A percentile compares a stretch with the other conserved stretches of the same genome.
phyloP scores from a whole-genome alignment of 345 rosid genomes.

The Theobroma cacao region DNA sequence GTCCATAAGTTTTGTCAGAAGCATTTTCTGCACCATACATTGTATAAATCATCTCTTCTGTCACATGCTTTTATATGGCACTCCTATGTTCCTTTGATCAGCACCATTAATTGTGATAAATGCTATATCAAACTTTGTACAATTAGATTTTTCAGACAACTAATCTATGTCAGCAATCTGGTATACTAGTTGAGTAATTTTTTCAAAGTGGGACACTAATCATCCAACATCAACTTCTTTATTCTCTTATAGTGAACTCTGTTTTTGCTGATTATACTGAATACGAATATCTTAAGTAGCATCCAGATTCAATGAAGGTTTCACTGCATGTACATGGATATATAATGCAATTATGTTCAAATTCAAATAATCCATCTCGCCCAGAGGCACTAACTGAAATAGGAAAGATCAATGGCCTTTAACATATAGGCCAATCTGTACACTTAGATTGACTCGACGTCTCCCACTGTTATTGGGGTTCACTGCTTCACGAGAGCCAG shows the following conservation, averaged over 20 bases:
- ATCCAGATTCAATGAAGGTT: no score
- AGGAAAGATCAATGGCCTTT: no score
- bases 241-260: slow-evolving; percentile 76
- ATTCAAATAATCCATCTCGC: not conserved
- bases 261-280: slow-evolving; percentile 7
- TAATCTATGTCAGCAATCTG: not conserved
- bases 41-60: not conserved
- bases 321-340: no score
- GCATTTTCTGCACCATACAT: not conserved
- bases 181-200: not conserved
- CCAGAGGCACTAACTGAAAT: not conserved
- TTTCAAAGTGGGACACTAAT: not conserved
- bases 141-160: not conserved
- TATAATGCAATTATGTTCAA: not conserved
- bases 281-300: not conserved
- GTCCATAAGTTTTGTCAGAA: not conserved
- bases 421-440: not conserved
- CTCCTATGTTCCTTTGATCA: not conserved
- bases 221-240: no score
- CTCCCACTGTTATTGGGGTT: not conserved
- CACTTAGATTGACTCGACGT: not conserved
- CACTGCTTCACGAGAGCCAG: not conserved
- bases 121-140: not conserved
- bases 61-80: not conserved
- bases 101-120: not conserved